phyloP scores from a whole-genome alignment of 306 rosid species.

The Begonia masoniana region DNA sequence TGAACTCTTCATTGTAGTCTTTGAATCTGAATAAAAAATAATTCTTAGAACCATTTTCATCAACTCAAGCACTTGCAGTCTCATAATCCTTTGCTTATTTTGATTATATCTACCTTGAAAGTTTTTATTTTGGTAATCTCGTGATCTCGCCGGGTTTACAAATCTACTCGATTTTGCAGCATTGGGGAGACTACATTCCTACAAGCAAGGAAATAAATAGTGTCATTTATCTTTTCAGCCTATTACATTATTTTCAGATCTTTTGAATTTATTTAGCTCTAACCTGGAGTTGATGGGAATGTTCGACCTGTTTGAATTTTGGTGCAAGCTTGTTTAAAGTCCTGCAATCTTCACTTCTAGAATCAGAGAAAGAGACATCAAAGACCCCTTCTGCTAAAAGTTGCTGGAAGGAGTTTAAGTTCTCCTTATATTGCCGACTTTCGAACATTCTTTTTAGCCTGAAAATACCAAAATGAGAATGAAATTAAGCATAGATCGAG shows the following conservation, averaged over 20 bases:
- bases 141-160: conserved; percentile 32
- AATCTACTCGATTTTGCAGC: conserved; percentile 33
- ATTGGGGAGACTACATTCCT: conserved; percentile 39
- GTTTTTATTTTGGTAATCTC: conserved; percentile 45
- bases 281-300: conserved; percentile 61
- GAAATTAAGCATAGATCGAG: background rate
- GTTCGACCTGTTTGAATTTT: conserved; percentile 75
- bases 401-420: conserved; percentile 67
- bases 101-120: conserved; percentile 51
- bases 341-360: conserved; percentile 72
- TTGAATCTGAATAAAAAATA: conserved; percentile 38
- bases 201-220: conserved; percentile 16
- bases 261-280: conserved; percentile 8
- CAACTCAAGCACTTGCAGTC: too few species aligned
- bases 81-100: too few species aligned
- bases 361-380: conserved; percentile 54
- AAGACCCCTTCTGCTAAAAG: conserved; percentile 79
- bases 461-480: conserved; percentile 22
- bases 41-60: conserved; percentile 2
- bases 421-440: conserved; percentile 77
- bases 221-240: too few species aligned
- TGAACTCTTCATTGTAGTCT: conserved; percentile 68
- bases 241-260: too few species aligned
- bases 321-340: conserved; percentile 56
- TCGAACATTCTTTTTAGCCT: conserved; percentile 69